Base-by-base conservation (phyloP, 2,329 filamentous ascomycete species). In the Beauveria sp. region DNA sequence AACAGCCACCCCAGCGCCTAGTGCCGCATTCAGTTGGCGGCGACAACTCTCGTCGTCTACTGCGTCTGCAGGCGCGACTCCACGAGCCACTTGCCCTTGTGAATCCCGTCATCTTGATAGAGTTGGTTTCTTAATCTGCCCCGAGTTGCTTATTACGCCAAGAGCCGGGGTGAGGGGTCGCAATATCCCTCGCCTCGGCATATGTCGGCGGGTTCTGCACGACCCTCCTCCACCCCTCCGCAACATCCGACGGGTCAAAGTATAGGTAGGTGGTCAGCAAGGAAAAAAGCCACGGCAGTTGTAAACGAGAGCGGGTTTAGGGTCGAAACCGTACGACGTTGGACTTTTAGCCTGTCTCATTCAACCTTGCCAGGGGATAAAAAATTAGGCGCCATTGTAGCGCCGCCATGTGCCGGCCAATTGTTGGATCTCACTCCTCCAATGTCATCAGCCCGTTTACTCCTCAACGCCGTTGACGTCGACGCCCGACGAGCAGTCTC, bases 221-320 rank as follows among this genome's bases (percentile, higher is more conserved):
- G 42, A 42, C 45, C 22, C 24, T 51, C 34, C 18, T 5, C 22
- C 18, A 22, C 38, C 55, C 55, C 8, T 14, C 43, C 30, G 26
- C 46, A 58, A 52, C 9, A 20, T 12, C 50, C 20, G 28, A 38
- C 50, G 10, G 50, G 28, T 22, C 50, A 34, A 46, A 53, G 34
- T 14, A n/a, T 16, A n/a, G 49, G 24, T 24, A 53, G 57, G 57
- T 60, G 57, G 57, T 60, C 57, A 53, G 57, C 57, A 34, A 45
- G 47, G 4, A 43, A 28, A 50, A 49, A 49, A 58, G 30, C 40
- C 38, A 45, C 56, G 56, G 56, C 56, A 58, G 56, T 58, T 51
- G 30, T 49, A 18, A 58, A 58, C 46, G 56, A 58, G 45, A 28
- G 30, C 45, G 54, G 22, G 4, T 58, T 58, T 57, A 42, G 55